A percentile compares a stretch with the other conserved stretches of the same genome.
Evolutionary conservation across 805 yeast species (phyloP).

Genomic region (Saccharomycopsis malanga): DNA sequence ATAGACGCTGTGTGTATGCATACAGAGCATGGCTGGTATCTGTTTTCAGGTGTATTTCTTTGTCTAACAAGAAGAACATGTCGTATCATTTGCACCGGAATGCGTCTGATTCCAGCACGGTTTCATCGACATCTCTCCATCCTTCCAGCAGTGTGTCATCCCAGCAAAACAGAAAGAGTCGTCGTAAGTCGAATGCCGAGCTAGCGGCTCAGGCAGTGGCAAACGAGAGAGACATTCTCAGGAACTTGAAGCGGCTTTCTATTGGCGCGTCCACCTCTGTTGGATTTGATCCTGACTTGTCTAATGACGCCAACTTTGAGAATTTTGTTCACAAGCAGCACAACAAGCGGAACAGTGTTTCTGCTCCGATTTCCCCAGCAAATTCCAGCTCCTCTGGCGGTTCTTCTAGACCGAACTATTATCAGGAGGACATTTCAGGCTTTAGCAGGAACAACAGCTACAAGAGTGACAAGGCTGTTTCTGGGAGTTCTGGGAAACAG

Average conservation of each 20-base stretch:
- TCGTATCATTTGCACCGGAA: background rate
- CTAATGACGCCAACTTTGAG: conserved; percentile 32
- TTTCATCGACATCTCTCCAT: too few relatives aligned
- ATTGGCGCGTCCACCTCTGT: conserved; percentile 46
- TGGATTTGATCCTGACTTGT: conserved; percentile 66
- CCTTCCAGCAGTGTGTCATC: too few relatives aligned
- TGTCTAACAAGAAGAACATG: too few relatives aligned
- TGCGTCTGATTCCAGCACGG: background rate
- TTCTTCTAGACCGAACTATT: background rate
- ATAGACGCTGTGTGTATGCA: too few relatives aligned
- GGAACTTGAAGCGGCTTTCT: conserved; percentile 65
- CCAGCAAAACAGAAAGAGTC: conserved; percentile 1
- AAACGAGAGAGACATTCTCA: conserved; percentile 64
- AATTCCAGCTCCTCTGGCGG: background rate
- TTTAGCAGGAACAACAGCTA: background rate
- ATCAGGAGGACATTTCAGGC: background rate
- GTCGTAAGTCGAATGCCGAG: conserved; percentile 37
- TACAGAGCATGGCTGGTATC: too few relatives aligned
- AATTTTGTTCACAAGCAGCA: conserved; percentile 19
- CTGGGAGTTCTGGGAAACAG: background rate
- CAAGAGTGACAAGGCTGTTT: background rate
- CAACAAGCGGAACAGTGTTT: conserved; percentile 15
- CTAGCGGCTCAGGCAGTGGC: conserved; percentile 74
- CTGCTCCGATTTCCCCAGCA: too few relatives aligned
- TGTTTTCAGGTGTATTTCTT: too few relatives aligned